Evolutionary conservation across 208 protist species (phyloP), one percentile per base, ranked within the genome.

Genomic region (Balamuthia mandrillaris): DNA sequence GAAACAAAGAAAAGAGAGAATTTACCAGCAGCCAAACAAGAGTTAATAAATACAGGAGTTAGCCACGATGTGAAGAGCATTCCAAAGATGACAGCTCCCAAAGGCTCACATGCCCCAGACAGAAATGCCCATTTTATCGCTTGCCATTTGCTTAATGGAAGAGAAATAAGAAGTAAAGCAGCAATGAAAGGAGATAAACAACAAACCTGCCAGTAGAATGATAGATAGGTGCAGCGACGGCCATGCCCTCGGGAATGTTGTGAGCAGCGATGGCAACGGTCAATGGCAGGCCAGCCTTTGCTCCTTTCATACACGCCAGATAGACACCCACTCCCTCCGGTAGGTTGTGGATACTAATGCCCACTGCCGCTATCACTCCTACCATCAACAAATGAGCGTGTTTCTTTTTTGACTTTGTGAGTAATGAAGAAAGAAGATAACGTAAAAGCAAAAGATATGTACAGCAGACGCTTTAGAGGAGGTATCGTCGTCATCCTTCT

Each of bases 211-310:
- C 78, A 9, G 81, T 86, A 0, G 81, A 47, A 41, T 60, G 56
- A 27, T 84, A 86, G 37, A 86, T 86, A 18, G 74, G 81, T 16
- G 74, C 81, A 14, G 81, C 2, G 56, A 85, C 42, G 35, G 88
- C 88, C 88, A 90, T 88, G 54, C 88, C 88, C 37, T 90, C 88
- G 14, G 88, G 88, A 29, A 90, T 88, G 35, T 86, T 85, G 37
- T 90, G 88, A 24, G 75, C 63, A 33, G 83, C 78, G 52, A 90
- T 90, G 3, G 82, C 84, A 14, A 88, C 24, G 41, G 83, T 72
- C 12, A 90, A 58, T 31, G 74, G 60, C 3, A 90, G 41, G 16
- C 88, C 88, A 45, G 88, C 70, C 14, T 49, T 37, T 29, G 84
- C 33, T 52, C 87, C 82, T 37, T 66, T 88, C 24, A 87, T 35